A percentile compares a stretch with the other conserved stretches of the same genome.
Conservation (phyloP, 306 rosid genomes). For the Luffa acutangula region DNA sequence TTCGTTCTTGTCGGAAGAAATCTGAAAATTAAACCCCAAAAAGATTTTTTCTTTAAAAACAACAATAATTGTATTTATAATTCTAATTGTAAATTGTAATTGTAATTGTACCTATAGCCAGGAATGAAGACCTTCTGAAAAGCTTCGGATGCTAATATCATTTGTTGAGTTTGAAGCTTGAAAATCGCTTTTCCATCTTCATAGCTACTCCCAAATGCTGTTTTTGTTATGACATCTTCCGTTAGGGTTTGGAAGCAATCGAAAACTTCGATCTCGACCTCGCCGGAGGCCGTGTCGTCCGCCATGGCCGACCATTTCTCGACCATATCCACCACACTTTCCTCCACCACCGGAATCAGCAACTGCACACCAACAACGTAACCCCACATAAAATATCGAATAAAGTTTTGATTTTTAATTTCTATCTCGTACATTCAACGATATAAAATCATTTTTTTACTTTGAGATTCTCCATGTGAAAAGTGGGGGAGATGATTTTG, state of each 20-base stretch:
- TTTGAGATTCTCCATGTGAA: slow-evolving; percentile 87
- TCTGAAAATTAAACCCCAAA: slow-evolving; percentile 14
- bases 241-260: slow-evolving; percentile 70
- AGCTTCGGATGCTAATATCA: slow-evolving; percentile 71
- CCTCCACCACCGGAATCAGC: slow-evolving; percentile 72
- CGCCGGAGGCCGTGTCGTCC: slow-evolving; percentile 21
- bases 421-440: too few species aligned
- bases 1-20: slow-evolving; percentile 74
- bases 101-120: slow-evolving; percentile 53
- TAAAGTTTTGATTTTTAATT: too few species aligned
- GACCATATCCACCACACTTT: slow-evolving; percentile 66
- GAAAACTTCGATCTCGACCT: slow-evolving; percentile 83
- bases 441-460: slow-evolving; percentile 4
- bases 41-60: too few species aligned
- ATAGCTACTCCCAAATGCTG: slow-evolving; percentile 83
- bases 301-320: slow-evolving; percentile 53
- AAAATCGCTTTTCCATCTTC: slow-evolving; percentile 86
- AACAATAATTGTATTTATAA: too few species aligned
- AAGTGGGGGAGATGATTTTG: slow-evolving; percentile 76
- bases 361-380: slow-evolving; percentile 20
- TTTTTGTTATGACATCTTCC: slow-evolving; percentile 65
- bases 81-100: not conserved
- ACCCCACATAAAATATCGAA: not conserved
- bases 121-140: slow-evolving; percentile 87
- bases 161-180: slow-evolving; percentile 64